Conservation (phyloP, 257 asterid species). For the Solanum rostratum region DNA sequence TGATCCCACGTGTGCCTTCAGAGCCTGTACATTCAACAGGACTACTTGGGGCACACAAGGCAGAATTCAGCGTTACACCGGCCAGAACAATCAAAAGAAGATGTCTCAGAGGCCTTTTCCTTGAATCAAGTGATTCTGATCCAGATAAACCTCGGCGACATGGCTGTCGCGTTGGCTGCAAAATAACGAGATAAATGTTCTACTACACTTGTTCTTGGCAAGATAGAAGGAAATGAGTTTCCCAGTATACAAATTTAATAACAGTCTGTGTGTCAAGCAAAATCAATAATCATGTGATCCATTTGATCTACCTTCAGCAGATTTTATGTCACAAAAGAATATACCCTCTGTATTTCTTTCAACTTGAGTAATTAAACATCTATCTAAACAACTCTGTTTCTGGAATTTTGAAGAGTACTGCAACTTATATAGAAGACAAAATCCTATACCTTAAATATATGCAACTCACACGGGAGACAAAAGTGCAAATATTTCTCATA, state of each 20-base stretch:
- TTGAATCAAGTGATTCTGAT: constrained; percentile 76
- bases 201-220: background rate
- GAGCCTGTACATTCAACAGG: constrained; percentile 16
- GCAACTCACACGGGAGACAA: background rate
- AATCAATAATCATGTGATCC: background rate
- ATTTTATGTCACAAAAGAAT: background rate
- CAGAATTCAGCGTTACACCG: constrained; percentile 33
- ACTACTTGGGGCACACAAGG: constrained; percentile 22
- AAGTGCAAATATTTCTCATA: background rate
- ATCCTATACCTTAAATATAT: too few species aligned
- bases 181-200: constrained; percentile 3
- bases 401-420: background rate
- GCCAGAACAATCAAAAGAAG: constrained; percentile 64
- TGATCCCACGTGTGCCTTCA: constrained; percentile 13
- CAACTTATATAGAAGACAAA: background rate
- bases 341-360: background rate
- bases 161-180: constrained; percentile 66
- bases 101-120: constrained; percentile 65
- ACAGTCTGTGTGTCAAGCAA: background rate
- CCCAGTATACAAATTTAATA: background rate
- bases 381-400: background rate
- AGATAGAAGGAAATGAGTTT: background rate
- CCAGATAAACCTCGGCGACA: constrained; percentile 64
- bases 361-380: background rate
- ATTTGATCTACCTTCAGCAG: background rate